A percentile compares a stretch with the other conserved stretches of the same genome.
Evolutionary conservation across 139 green algal species (phyloP).

Genomic region (Coelastrella sp.): DNA sequence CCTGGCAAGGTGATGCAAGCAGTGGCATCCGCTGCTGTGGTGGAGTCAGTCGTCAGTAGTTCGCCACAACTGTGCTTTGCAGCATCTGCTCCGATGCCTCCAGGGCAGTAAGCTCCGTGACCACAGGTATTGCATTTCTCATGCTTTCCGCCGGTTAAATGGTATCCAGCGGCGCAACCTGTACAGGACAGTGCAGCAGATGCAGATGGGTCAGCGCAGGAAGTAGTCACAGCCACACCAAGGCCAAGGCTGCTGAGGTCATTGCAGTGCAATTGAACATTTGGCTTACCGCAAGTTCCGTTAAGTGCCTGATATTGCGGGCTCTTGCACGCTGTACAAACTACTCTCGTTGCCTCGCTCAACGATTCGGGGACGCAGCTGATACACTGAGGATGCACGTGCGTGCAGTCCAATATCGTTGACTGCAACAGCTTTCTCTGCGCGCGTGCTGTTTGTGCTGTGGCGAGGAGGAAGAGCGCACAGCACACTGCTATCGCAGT

Average conservation of each 20-base stretch:
- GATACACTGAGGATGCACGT: neutral
- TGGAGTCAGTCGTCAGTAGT: neutral
- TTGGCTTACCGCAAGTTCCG: neutral
- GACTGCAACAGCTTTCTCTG: neutral
- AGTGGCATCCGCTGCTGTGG: neutral
- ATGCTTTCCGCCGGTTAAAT: neutral
- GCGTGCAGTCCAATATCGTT: neutral
- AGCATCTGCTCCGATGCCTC: neutral
- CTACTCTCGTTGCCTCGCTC: neutral
- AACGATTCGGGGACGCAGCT: neutral
- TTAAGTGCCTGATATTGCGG: neutral
- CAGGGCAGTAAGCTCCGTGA: neutral
- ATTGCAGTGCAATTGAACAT: neutral
- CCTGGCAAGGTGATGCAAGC: slow-evolving; percentile 26
- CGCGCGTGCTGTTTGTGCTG: neutral
- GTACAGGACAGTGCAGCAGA: neutral
- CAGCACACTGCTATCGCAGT: neutral
- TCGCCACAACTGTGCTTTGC: neutral
- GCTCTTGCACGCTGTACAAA: neutral
- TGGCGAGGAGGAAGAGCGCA: neutral
- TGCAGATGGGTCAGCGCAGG: too few relatives aligned
- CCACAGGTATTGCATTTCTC: neutral
- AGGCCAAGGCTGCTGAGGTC: neutral
- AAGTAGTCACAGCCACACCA: too few relatives aligned
- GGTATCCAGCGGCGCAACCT: neutral